These are phyloP conservation scores for Candida berthetii DNA, from an alignment of 805 yeast species.

Conservation along the genomic window DNA sequence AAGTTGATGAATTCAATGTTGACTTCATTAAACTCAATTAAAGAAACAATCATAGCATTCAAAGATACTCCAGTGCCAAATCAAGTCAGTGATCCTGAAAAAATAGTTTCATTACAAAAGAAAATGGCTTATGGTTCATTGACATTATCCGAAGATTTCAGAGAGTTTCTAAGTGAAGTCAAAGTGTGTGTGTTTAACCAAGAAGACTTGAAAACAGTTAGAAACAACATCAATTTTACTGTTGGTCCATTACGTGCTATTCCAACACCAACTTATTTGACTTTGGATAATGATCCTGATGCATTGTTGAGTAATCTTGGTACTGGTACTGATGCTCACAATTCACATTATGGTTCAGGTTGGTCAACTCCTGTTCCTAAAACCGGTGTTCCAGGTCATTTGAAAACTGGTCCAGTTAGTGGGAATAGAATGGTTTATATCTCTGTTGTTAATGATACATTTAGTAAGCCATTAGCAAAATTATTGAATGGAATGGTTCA, in stretches of 20 bases:
- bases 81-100: constrained; percentile 8
- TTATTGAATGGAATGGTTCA: constrained; percentile 26
- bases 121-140: constrained; percentile 25
- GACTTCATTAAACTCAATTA: constrained; percentile 17
- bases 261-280: constrained; percentile 21
- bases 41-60: constrained; percentile 15
- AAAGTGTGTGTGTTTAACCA: constrained; percentile 28
- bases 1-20: constrained; percentile 21
- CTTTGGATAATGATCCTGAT: constrained; percentile 1
- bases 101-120: constrained; percentile 18
- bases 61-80: constrained; percentile 4
- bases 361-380: constrained; percentile 29
- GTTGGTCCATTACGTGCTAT: constrained; percentile 34
- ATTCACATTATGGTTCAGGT: constrained; percentile 15
- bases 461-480: constrained; percentile 21
- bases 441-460: constrained; percentile 24
- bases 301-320: neutral
- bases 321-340: constrained; percentile 1
- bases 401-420: constrained; percentile 2
- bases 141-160: constrained; percentile 30
- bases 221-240: constrained; percentile 36
- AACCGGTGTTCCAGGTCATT: neutral
- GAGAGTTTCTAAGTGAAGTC: constrained; percentile 36
- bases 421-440: constrained; percentile 16
- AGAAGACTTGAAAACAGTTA: constrained; percentile 24